Conservation (phyloP, 202 grass and related monocot genomes). For the Carex arenaria region DNA sequence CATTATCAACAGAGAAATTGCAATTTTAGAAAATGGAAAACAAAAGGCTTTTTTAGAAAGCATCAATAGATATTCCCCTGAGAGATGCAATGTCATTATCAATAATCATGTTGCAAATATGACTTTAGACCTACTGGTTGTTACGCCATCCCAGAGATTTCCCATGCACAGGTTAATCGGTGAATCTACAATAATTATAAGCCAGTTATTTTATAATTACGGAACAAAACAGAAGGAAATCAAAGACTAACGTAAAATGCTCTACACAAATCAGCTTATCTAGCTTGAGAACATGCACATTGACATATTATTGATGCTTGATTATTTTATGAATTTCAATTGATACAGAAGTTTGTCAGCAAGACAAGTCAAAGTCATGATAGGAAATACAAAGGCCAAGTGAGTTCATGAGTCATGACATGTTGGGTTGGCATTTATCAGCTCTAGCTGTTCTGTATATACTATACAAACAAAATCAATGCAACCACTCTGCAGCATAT, state of each 20-base stretch:
- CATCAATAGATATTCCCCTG: neutral
- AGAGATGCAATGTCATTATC: neutral
- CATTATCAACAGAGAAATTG: neutral
- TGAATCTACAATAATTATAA: neutral
- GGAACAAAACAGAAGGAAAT: neutral
- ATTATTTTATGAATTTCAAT: neutral
- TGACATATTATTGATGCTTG: neutral
- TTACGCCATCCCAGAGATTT: conserved; percentile 4
- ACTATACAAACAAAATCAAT: neutral
- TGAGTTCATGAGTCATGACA: neutral
- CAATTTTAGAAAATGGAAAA: neutral
- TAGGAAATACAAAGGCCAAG: neutral
- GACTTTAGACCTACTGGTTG: conserved; percentile 6
- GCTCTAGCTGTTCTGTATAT: neutral
- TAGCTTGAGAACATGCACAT: neutral
- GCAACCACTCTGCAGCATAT: neutral
- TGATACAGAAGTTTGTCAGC: neutral
- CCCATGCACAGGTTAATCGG: neutral
- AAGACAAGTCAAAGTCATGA: neutral
- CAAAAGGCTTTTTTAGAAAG: neutral
- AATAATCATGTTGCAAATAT: conserved; percentile 3
- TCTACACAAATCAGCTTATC: neutral
- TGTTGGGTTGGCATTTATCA: neutral
- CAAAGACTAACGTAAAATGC: neutral
- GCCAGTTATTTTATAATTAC: neutral